Percentiles rank a stretch among this genome's conserved stretches.
Conservation (phyloP, 1,139 yeast genomes). For the Saccharomycopsis phalli region DNA sequence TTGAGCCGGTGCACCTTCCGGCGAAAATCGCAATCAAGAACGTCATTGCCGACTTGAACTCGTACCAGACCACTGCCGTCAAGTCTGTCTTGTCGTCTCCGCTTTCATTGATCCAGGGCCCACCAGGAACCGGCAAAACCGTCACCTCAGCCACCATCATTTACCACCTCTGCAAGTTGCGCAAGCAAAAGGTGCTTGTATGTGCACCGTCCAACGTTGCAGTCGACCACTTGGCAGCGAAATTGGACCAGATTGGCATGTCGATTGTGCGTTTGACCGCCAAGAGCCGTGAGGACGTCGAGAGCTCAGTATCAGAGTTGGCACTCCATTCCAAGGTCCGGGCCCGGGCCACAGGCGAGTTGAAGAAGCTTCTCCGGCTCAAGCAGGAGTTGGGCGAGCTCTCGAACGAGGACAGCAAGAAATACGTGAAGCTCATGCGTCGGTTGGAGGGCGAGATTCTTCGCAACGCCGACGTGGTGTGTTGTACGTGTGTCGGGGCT, state of each 20-base stretch:
- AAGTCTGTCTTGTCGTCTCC: conserved; percentile 64
- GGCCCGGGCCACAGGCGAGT: conserved; percentile 41
- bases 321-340: conserved; percentile 45
- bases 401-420: conserved; percentile 42
- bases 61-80: conserved; percentile 75
- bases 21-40: conserved; percentile 36
- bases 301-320: conserved; percentile 45
- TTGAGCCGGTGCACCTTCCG: conserved; percentile 60
- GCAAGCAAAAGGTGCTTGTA: conserved; percentile 52
- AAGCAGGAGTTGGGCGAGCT: conserved; percentile 68
- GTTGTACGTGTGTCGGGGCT: conserved; percentile 91
- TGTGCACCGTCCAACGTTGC: conserved; percentile 97
- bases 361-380: conserved; percentile 49
- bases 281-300: conserved; percentile 73
- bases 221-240: conserved; percentile 80
- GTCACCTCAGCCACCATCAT: conserved; percentile 88
- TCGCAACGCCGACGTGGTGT: conserved; percentile 65
- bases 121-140: conserved; percentile 98
- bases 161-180: conserved; percentile 59
- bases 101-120: conserved; percentile 84
- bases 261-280: conserved; percentile 74
- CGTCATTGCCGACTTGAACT: conserved; percentile 60
- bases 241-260: conserved; percentile 58
- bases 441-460: conserved; percentile 44
- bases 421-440: conserved; percentile 35